Percentiles rank a stretch among this genome's conserved stretches.
These are phyloP conservation scores for Ceriops zippeliana DNA, from an alignment of 345 rosid genomes.

Conservation along the genomic window DNA sequence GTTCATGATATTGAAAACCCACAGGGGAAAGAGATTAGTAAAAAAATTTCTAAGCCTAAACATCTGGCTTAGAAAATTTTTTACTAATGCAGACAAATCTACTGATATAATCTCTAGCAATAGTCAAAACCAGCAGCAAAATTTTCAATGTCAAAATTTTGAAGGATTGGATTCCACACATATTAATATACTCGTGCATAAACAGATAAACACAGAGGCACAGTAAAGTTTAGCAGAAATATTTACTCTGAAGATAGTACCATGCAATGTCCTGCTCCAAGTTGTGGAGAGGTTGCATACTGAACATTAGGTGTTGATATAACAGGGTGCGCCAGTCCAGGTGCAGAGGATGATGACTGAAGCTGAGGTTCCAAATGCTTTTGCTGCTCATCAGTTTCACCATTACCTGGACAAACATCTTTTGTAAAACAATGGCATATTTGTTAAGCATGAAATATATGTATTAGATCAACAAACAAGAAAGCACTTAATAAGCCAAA, in stretches of 20 bases:
- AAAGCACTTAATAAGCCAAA: too few relatives aligned
- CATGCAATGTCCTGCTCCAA: slow-evolving; percentile 54
- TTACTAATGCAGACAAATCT: too few relatives aligned
- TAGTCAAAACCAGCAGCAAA: too few relatives aligned
- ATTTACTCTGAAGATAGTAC: slow-evolving; percentile 34
- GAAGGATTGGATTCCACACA: too few relatives aligned
- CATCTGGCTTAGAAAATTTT: background rate
- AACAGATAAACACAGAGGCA: background rate
- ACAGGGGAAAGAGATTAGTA: background rate
- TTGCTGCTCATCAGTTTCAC: slow-evolving; percentile 62
- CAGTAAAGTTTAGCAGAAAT: slow-evolving; percentile 2
- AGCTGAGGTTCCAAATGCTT: slow-evolving; percentile 47
- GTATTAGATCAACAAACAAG: background rate
- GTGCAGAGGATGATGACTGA: slow-evolving; percentile 43
- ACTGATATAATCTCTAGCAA: too few relatives aligned
- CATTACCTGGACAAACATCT: slow-evolving; percentile 45
- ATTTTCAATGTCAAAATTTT: too few relatives aligned
- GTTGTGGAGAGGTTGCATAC: slow-evolving; percentile 45
- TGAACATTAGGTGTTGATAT: slow-evolving; percentile 46
- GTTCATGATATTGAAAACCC: too few relatives aligned
- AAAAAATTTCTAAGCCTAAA: background rate
- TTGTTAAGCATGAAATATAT: slow-evolving; percentile 1
- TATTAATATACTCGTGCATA: background rate
- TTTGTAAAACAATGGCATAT: slow-evolving; percentile 10
- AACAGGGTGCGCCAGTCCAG: slow-evolving; percentile 44